Evolutionary conservation across 306 rosid genomes (phyloP), one percentile per base, ranked within the genome.

Genomic region (Cucurbita moschata): DNA sequence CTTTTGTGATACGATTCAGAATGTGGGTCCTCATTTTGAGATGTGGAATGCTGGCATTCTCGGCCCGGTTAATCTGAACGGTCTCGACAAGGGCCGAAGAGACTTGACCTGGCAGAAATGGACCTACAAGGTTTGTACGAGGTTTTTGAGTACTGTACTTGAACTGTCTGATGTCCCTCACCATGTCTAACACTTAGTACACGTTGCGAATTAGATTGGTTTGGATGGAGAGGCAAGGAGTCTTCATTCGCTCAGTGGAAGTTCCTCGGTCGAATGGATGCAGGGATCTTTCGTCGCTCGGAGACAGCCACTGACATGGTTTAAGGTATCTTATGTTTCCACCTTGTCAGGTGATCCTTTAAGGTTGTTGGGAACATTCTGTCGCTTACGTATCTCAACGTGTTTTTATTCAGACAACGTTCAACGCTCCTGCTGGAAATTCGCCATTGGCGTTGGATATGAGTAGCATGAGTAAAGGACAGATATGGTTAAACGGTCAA

Each of bases 31-130:
- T 54, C 99, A 89, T 88, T 95, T 84, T 64, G 99, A 95, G 84
- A 95, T 83, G 79, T 95, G 97, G 99, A 95, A 95, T 56, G 91
- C 96, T 65, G 99, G 99, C 73, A 80, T 95, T 79, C 96, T 95
- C 21, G 97, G 99, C 62, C 99, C 97, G 15, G 85, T 91, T 73
- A 63, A 93, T 35, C 81, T 95, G 77, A 83, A 71, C 64, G 97
- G 92, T 81, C 97, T 95, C 68, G 84, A 91, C n/a, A 96, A 88
- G 82, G 97, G 99, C 51, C 86, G 85, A 77, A 88, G 96, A 80
- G 99, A 91, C 85, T 88, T 91, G 82, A 83, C 96, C 39, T 91
- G 99, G 99, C 99, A 91, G 86, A 95, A 95, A 75, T 91, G 99
- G 97, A 81, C 99, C 49, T 95, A 95, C 87, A 91, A 95, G 97